Conservation (phyloP, 345 rosid species). For the Syzygium aromaticum region DNA sequence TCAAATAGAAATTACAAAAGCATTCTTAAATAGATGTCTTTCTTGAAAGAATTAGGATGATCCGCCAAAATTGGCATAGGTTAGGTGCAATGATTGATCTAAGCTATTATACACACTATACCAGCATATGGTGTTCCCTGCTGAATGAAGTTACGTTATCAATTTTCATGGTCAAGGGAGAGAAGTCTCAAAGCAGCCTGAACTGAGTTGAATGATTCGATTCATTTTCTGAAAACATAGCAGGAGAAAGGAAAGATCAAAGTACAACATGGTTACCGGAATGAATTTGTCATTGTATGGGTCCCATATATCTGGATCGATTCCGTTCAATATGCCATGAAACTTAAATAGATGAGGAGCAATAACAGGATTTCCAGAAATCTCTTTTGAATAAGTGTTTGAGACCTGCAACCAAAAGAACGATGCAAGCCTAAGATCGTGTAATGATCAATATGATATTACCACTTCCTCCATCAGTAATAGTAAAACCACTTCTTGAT, state of each 20-base stretch:
- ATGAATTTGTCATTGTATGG: conserved; percentile 70
- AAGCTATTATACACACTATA: neutral
- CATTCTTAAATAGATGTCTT: neutral
- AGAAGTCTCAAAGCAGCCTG: neutral
- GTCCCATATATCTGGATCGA: conserved; percentile 96
- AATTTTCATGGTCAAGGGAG: neutral
- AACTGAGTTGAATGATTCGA: neutral
- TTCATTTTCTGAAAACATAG: neutral
- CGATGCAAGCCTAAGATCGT: neutral
- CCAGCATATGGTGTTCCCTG: neutral
- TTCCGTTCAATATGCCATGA: conserved; percentile 88
- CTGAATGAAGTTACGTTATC: neutral
- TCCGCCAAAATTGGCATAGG: neutral
- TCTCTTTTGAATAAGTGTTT: conserved; percentile 66
- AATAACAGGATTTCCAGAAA: conserved; percentile 61
- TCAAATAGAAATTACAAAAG: neutral
- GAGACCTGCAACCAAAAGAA: conserved; percentile 56
- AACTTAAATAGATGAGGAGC: conserved; percentile 76
- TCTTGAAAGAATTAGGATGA: neutral
- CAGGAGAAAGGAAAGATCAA: neutral
- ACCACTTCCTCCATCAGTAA: neutral
- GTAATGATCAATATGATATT: neutral
- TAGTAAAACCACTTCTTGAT: neutral
- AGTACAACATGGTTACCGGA: conserved; percentile 47
- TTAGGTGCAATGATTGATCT: neutral